These are phyloP conservation scores for Moricandia moricandioides DNA, from an alignment of 345 rosid genomes.

Conservation along the genomic window DNA sequence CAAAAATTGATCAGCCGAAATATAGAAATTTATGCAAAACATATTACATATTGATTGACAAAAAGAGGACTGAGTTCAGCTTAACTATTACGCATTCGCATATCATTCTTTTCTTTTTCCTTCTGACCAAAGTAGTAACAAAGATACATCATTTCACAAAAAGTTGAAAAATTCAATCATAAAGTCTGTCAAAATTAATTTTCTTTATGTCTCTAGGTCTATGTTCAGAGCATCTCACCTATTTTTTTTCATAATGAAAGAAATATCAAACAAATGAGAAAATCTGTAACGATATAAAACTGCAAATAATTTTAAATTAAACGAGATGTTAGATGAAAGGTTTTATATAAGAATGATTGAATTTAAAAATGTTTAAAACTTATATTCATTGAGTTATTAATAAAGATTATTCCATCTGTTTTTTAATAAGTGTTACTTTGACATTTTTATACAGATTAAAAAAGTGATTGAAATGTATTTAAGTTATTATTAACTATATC, in stretches of 20 bases:
- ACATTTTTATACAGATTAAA: no score
- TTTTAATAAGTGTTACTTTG: no score
- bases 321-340: background rate
- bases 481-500: no score
- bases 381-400: background rate
- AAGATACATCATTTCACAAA: background rate
- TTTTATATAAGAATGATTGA: background rate
- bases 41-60: background rate
- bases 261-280: background rate
- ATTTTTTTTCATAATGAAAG: background rate
- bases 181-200: background rate
- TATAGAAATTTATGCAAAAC: background rate
- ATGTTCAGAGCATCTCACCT: background rate
- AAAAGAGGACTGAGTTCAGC: background rate
- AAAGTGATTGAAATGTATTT: no score
- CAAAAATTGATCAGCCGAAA: background rate
- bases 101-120: background rate
- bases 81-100: background rate
- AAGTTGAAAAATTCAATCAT: background rate
- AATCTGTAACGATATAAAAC: background rate
- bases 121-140: background rate
- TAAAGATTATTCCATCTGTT: no score
- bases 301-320: background rate
- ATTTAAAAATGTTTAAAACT: background rate
- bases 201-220: background rate